Base-by-base conservation (phyloP, 208 protist genomes). In the Wallacemonas sp. region DNA sequence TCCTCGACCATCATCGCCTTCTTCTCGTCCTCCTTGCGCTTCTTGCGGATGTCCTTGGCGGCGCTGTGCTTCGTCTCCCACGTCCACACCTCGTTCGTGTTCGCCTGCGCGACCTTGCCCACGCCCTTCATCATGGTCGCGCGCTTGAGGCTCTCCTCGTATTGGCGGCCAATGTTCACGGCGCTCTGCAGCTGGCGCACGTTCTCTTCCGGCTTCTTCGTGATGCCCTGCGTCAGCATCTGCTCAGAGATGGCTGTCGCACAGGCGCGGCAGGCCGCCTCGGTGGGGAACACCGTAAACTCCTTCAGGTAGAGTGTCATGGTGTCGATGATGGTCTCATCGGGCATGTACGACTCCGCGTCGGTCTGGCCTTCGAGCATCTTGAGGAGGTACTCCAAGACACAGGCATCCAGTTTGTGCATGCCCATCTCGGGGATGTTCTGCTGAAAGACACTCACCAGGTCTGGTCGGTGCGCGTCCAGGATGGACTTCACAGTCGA, bases 21-120 rank as follows among this genome's bases (percentile, higher is more conserved):
- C 77, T 95, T 94, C 70, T 96, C 91, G 27, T 95, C 88, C 54
- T 96, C 91, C 69, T 87, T 89, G 62, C 88, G 78, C 75, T 93
- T 92, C 74, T 87, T 86, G 62, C 91, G 91, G 48, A 86, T 68
- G 56, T 96, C 88, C 78, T 96, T 96, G 19, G 91, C 87, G 6
- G 84, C 72, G 73, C 80, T 93, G 26, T 89, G 86, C 62, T 93
- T 94, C 67, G 78, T 83, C 75, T 96, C 87, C 89, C 91, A 96
- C 30, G 85, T 78, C 87, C 88, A 94, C 57, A 94, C 87, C 52
- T 92, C 88, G 78, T 96, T 96, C 5, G 88, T 91, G 79, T 96
- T 96, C 14, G 89, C 87, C 27, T 78, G 68, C 1, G 81, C 68
- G 0, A 92, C 79, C 67, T 92, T 93, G 24, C 90, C 90, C 4